phyloP scores from a whole-genome alignment of 2,329 filamentous ascomycete genomes.

The Fusarium sp. region DNA sequence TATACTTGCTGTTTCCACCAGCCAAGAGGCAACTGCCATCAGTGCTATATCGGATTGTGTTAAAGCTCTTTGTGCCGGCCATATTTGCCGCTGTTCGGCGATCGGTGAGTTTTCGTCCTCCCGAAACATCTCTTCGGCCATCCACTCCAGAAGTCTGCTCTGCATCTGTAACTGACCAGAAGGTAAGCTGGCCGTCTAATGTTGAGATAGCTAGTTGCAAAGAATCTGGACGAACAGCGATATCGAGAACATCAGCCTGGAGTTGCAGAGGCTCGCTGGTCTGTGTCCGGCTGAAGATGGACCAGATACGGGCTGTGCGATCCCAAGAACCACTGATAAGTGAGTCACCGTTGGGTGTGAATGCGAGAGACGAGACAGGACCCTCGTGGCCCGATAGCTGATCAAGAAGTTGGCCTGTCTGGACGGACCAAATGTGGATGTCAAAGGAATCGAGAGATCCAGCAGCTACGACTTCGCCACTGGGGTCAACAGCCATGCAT shows the following conservation, averaged over 20 bases:
- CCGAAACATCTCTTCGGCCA: constrained; percentile 90
- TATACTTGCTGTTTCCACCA: constrained; percentile 97
- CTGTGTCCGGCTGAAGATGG: constrained; percentile 91
- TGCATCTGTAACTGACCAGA: constrained; percentile 92
- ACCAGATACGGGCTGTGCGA: constrained; percentile 94
- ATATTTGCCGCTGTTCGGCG: constrained; percentile 91
- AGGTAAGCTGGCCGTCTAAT: constrained; percentile 91
- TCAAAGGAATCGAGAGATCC: constrained; percentile 97
- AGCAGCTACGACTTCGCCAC: constrained; percentile 94
- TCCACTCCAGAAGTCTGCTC: constrained; percentile 89
- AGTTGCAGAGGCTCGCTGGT: constrained; percentile 94
- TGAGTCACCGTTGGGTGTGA: constrained; percentile 85
- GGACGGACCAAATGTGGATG: constrained; percentile 98
- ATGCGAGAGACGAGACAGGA: constrained; percentile 87
- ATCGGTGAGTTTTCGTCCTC: constrained; percentile 88
- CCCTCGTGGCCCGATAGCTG: constrained; percentile 93
- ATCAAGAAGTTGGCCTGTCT: constrained; percentile 95
- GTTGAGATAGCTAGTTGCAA: constrained; percentile 92
- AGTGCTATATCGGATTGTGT: constrained; percentile 87
- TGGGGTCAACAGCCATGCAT: constrained; percentile 95
- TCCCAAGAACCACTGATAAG: constrained; percentile 97
- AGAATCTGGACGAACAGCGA: constrained; percentile 90
- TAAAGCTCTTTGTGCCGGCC: constrained; percentile 90
- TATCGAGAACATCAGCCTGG: constrained; percentile 87
- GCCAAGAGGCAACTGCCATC: constrained; percentile 93